Evolutionary conservation across 2,329 filamentous ascomycete species (phyloP).

Genomic region (Dactylellina parvicollis): DNA sequence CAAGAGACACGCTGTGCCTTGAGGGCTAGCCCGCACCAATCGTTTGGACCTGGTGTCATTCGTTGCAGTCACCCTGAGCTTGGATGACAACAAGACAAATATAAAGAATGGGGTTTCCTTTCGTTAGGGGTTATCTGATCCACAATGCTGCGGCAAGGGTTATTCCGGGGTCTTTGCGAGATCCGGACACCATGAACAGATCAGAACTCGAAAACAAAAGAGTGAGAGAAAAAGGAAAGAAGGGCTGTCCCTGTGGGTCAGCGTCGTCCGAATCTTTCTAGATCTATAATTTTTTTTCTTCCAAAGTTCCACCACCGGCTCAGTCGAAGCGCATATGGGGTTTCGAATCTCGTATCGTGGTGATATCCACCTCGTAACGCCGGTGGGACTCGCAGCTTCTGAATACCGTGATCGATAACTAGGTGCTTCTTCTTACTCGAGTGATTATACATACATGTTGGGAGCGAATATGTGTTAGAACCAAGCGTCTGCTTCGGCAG

Average conservation of each 20-base stretch:
- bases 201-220: background rate
- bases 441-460: no score
- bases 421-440: background rate
- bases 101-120: background rate
- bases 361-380: no score
- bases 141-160: slow-evolving; percentile 36
- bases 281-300: background rate
- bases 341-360: no score
- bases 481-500: slow-evolving; percentile 4
- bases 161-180: slow-evolving; percentile 52
- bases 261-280: slow-evolving; percentile 17
- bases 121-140: slow-evolving; percentile 21
- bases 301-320: background rate
- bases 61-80: background rate
- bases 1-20: slow-evolving; percentile 7
- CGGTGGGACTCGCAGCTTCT: no score
- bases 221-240: no score
- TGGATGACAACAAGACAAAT: background rate
- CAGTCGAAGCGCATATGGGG: no score
- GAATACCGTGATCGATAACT: background rate
- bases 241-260: slow-evolving; percentile 29
- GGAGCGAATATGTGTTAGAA: background rate
- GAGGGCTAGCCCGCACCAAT: slow-evolving; percentile 17
- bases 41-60: slow-evolving; percentile 26
- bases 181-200: slow-evolving; percentile 13